A percentile compares a stretch with the other conserved stretches of the same genome.
These are phyloP conservation scores for Cicer bijugum DNA, from an alignment of 306 rosid genomes.

Conservation along the genomic window DNA sequence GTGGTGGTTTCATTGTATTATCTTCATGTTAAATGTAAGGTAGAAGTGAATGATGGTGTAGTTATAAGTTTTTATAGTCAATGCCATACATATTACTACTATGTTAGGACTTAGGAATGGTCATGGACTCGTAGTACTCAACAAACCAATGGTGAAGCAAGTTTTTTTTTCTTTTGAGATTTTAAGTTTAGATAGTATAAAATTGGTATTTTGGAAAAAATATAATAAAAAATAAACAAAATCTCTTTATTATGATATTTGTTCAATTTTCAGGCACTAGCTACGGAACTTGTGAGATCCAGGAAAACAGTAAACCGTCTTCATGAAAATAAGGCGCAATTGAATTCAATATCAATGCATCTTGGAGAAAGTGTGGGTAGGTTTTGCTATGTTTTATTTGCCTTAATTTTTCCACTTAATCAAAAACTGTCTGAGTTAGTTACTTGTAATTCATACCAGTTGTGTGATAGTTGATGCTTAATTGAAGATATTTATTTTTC, in stretches of 20 bases:
- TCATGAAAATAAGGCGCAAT: constrained; percentile 88
- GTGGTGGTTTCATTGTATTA: not conserved
- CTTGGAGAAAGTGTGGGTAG: constrained; percentile 99
- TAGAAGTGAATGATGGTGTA: constrained; percentile 11
- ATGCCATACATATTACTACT: constrained; percentile 19
- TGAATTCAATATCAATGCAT: constrained; percentile 98
- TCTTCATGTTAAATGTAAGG: constrained; percentile 13
- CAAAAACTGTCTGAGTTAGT: constrained; percentile 9
- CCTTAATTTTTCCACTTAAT: not conserved
- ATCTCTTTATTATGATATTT: constrained; percentile 26
- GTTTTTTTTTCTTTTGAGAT: constrained; percentile 18
- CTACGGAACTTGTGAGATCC: constrained; percentile 86
- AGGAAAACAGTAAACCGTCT: constrained; percentile 91
- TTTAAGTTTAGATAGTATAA: not conserved
- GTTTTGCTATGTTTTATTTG: constrained; percentile 38
- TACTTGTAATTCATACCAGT: constrained; percentile 25
- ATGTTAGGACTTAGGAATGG: not conserved
- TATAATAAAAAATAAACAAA: too few species aligned
- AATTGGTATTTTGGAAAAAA: not conserved
- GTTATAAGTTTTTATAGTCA: constrained; percentile 2
- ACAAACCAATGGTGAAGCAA: not conserved
- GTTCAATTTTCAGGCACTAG: constrained; percentile 76
- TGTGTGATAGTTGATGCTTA: constrained; percentile 16
- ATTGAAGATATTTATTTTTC: constrained; percentile 27
- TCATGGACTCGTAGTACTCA: not conserved